Evolutionary conservation across 306 rosid genomes (phyloP), one percentile per base, ranked within the genome.

Genomic region (Oemleria cerasiformis): DNA sequence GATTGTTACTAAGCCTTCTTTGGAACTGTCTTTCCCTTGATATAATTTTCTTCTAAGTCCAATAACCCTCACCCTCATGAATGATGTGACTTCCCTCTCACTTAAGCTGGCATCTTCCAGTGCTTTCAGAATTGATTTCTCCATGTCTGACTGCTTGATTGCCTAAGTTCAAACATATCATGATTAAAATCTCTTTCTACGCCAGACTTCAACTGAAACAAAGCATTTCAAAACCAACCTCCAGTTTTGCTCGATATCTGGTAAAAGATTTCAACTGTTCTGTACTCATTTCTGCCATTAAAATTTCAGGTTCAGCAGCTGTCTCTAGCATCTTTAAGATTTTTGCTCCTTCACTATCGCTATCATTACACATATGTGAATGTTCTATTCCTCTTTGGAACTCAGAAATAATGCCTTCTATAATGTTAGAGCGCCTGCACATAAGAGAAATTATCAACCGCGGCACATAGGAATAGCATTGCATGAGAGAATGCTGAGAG

Each of bases 271-370:
- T 84, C 40, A 93, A 84, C 72, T 93, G 97, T 61, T 87, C 96
- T 41, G 88, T 81, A 77, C 92, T 90, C 98, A 93, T 90, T 82
- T 84, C 97, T 51, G 96, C 97, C 98, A 93, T 88, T 67, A 90
- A 74, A 78, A 86, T 80, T 83, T 91, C 98, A 30, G 98, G 98
- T 72, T 93, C 94, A 16, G 78, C 91, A 17, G 96, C 87, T 64
- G 92, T 80, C 88, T 93, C 94, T 25, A 93, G 88, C 74, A 91
- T 83, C 67, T 84, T 83, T 81, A 86, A 84, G 77, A 93, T 80
- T 78, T 83, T 86, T 67, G 96, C 98, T 70, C 94, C 98, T 79
- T 93, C 97, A 30, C 96, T 83, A 25, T 84, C 81, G 54, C 73
- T 74, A 51, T 86, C 92, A 84, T 83, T 70, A 80, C 69, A 77